Percentiles rank a stretch among this genome's conserved stretches.
phyloP scores from a whole-genome alignment of 148 eudicot genomes.

The Silene conica region DNA sequence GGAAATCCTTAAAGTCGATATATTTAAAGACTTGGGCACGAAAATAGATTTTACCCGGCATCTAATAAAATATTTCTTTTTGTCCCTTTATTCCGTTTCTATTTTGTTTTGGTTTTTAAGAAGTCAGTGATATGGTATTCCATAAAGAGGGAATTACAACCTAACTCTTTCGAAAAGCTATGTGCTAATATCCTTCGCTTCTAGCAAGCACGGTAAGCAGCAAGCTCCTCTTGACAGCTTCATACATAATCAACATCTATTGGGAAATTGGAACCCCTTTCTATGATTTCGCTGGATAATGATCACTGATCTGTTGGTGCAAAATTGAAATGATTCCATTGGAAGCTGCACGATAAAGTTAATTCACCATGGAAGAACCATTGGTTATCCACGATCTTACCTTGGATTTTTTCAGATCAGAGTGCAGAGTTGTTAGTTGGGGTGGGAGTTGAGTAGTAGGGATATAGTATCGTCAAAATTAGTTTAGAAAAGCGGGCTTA shows the following conservation, averaged over 20 bases:
- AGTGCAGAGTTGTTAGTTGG: neutral
- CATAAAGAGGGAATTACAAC: no score
- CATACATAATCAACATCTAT: neutral
- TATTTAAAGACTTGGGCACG: no score
- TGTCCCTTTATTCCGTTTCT: no score
- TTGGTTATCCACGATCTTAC: neutral
- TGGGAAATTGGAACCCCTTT: neutral
- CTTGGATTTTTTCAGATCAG: neutral
- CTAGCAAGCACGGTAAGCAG: no score
- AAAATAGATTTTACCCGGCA: no score
- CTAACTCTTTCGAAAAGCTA: no score
- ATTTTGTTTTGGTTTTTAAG: no score
- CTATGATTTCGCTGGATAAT: neutral
- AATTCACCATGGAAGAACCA: neutral
- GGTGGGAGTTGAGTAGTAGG: neutral
- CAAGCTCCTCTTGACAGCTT: neutral
- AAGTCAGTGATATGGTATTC: no score
- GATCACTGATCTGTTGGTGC: neutral
- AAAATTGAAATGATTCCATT: neutral
- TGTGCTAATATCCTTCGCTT: no score
- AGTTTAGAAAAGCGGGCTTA: neutral
- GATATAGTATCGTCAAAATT: neutral
- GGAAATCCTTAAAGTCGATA: no score
- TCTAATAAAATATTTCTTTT: no score
- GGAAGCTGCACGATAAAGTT: neutral